Evolutionary conservation across 2,329 filamentous ascomycete species (phyloP), one percentile per base, ranked within the genome.

Genomic region (Pestalotiopsis sp.): DNA sequence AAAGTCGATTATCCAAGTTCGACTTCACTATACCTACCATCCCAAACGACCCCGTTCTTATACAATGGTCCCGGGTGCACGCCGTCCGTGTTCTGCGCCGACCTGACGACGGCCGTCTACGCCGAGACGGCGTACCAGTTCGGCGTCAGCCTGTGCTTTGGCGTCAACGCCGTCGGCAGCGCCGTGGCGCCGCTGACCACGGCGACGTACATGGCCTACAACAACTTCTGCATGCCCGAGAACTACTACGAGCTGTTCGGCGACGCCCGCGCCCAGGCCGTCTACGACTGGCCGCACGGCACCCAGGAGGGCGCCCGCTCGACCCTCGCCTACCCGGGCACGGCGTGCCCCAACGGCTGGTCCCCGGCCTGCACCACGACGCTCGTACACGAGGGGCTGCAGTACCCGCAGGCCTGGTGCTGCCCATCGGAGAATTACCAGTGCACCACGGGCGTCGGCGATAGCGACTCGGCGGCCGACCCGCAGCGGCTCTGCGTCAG

Each of bases 281-380:
- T 30, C 57, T 26, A 38, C 24, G 22, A 59, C 57, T 26, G 57
- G 13, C 24, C 30, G 30, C 24, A 26, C 24, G 57, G 10, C 7
- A 39, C 40, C 22, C 22, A 48, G n/a, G 65, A 66, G 17, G 58
- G 65, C 2, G 24, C 24, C 7, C 57, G 58, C 6, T 66, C 65
- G 10, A 66, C 65, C 11, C 57, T 66, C 6, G 65, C 65, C 20
- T 66, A 66, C n/a, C 65, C 65, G 39, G 58, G 65, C 3, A 66
- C 56, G 14, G 65, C 65, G 6, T 66, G 65, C 40, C n/a, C 60
- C 10, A n/a, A 24, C 3, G 65, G 65, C 9, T 66, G 58, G 57
- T 48, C 38, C 3, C 52, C 65, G 38, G 65, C 65, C 30, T 66
- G 65, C 30, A 66, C 65, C 24, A 66, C 65, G 13, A 66, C 65